These are phyloP conservation scores for Malus sylvestris DNA, from an alignment of 306 rosid species.

Conservation along the genomic window DNA sequence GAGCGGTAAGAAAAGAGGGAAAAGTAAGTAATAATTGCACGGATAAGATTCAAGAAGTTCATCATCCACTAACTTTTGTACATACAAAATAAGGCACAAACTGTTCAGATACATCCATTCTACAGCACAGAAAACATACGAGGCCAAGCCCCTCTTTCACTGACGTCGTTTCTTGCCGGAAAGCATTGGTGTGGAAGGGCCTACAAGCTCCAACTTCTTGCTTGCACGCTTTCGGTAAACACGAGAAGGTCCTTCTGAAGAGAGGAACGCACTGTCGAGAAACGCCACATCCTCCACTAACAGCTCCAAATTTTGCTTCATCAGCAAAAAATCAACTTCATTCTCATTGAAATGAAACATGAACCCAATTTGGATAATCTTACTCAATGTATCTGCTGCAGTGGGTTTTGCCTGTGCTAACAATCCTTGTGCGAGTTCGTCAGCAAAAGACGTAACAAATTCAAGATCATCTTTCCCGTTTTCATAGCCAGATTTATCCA, in stretches of 20 bases:
- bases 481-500: background rate
- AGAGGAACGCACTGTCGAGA: background rate
- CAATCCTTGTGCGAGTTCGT: slow-evolving; percentile 10
- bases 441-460: slow-evolving; percentile 17
- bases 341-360: background rate
- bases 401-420: background rate
- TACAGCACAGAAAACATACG: too few species aligned
- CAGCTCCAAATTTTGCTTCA: slow-evolving; percentile 3
- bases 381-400: slow-evolving; percentile 1
- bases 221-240: background rate
- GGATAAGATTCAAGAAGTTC: too few species aligned
- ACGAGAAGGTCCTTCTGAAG: background rate
- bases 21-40: too few species aligned
- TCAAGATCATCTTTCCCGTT: background rate
- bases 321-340: slow-evolving; percentile 12
- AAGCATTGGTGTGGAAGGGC: too few species aligned
- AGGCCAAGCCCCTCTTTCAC: too few species aligned
- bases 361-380: background rate
- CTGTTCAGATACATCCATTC: too few species aligned
- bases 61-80: too few species aligned
- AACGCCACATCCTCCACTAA: background rate
- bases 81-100: too few species aligned
- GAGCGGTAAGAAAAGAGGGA: too few species aligned
- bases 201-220: too few species aligned
- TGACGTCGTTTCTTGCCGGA: too few species aligned